Base-by-base conservation (phyloP, 495 filamentous ascomycete genomes). In the Xylaria longipes region DNA sequence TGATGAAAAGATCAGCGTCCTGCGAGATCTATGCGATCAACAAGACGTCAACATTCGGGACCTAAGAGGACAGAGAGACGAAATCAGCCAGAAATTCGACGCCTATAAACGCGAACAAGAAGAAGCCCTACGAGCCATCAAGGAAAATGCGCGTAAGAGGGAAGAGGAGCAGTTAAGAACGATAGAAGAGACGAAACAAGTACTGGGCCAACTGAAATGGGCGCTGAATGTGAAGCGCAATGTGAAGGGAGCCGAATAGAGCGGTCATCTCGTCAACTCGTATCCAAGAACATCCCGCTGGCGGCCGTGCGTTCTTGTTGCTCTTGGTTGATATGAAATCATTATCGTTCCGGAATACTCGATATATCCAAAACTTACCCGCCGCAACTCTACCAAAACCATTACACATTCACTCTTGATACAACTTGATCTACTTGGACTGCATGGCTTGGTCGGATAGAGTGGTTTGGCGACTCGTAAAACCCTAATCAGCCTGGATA, bases 191-290 rank as follows among this genome's bases (percentile, higher is more conserved):
- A 77, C 91, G 65, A 86, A 87, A 72, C 86, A 87, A 76, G 88
- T 89, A 15, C 82, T 93, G 71, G 87, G 86, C 11, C 85, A 92
- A 76, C 85, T 94, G 83, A 89, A 81, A 73, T 93, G 92, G 90
- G 88, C 87, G 45, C 82, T 94, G 25, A 90, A 85, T 50, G 83
- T 94, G 58, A 88, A 90, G 80, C 78, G 84, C 43, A 88, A 86
- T 54, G 83, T 90, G 56, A 81, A 84, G 50, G 84, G 82, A 64
- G 83, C 87, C 35, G 77, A 87, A 71, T 89, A 77, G 80, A 60
- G 54, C 29, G 41, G 65, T 14, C 15, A 45, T 37, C 45, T 61
- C 25, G 45, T 48, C 54, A 39, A 50, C 65, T 54, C 33, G 29
- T 27, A 25, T 41, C 46, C 11, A 1, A 41, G 37, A 54, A 58